A percentile compares a stretch with the other conserved stretches of the same genome.
Evolutionary conservation across 2,329 filamentous ascomycete species (phyloP).

Genomic region (Scleromitrula shiraiana): DNA sequence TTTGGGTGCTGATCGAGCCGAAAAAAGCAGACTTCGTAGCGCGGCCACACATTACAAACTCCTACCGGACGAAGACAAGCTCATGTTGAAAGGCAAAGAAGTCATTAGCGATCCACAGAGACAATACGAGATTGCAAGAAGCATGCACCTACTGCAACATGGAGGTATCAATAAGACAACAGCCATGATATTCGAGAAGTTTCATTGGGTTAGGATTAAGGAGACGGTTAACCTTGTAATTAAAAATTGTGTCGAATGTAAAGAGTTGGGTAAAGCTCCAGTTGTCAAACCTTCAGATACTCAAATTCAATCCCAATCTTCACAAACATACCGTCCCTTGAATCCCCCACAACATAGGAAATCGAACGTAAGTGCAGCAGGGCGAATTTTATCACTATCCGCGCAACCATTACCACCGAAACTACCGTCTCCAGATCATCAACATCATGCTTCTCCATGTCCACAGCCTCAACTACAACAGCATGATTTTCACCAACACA

Average conservation of each 20-base stretch:
- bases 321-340: constrained; percentile 3
- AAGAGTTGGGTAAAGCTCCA: constrained; percentile 61
- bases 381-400: constrained; percentile 19
- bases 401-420: background rate
- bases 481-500: constrained; percentile 8
- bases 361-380: constrained; percentile 20
- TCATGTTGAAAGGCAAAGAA: constrained; percentile 97
- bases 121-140: constrained; percentile 82
- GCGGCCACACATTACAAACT: constrained; percentile 95
- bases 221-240: constrained; percentile 95
- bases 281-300: constrained; percentile 19
- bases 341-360: constrained; percentile 1
- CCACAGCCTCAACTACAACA: background rate
- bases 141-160: constrained; percentile 67
- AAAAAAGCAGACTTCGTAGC: constrained; percentile 89
- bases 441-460: background rate
- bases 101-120: constrained; percentile 83
- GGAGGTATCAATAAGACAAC: constrained; percentile 98
- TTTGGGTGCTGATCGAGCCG: constrained; percentile 82
- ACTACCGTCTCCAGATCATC: background rate
- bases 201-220: constrained; percentile 97
- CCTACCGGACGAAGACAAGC: constrained; percentile 50
- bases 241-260: constrained; percentile 83
- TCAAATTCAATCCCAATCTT: constrained; percentile 1
- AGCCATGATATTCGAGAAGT: constrained; percentile 83